Conservation (phyloP, 345 rosid species). For the Nephelium lappaceum region DNA sequence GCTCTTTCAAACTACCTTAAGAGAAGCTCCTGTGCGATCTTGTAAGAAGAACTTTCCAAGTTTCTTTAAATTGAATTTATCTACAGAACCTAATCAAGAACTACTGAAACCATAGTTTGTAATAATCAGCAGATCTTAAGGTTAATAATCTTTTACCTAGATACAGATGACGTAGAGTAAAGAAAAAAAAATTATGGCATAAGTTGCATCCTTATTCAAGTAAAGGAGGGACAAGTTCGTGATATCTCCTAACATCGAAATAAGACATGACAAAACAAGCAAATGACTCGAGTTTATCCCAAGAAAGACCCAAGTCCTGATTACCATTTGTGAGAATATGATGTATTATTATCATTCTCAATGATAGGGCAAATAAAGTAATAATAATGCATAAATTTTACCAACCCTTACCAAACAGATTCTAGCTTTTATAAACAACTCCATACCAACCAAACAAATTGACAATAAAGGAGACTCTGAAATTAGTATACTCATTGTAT, state of each 20-base stretch:
- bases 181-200: neutral
- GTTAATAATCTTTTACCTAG: neutral
- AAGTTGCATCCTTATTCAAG: neutral
- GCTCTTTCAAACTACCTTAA: neutral
- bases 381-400: neutral
- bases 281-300: neutral
- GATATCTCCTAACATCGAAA: neutral
- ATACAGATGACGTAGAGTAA: neutral
- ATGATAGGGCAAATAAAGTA: too few species aligned
- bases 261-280: neutral
- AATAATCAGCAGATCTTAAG: neutral
- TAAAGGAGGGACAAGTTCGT: neutral
- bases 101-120: neutral
- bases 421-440: neutral
- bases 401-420: neutral
- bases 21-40: neutral
- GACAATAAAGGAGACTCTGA: neutral
- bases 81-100: neutral
- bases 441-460: neutral
- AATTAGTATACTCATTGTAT: neutral
- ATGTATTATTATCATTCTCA: neutral
- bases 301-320: neutral
- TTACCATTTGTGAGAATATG: neutral
- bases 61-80: neutral
- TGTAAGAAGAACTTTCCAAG: neutral